These are phyloP conservation scores for Sesbania bispinosa DNA, from an alignment of 306 rosid genomes.

Conservation along the genomic window DNA sequence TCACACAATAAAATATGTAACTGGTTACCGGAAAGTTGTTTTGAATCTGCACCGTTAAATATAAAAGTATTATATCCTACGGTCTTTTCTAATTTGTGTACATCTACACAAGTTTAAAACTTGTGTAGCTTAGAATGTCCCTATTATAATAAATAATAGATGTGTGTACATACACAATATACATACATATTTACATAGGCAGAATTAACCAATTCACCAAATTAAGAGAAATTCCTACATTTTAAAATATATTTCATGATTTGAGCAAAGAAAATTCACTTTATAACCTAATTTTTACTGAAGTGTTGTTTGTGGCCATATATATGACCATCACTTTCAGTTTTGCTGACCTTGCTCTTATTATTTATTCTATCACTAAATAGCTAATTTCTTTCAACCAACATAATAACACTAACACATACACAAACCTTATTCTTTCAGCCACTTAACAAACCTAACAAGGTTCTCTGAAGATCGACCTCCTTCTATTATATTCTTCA, in stretches of 20 bases:
- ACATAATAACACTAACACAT: not conserved
- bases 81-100: no score
- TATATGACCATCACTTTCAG: not conserved
- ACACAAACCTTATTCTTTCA: conserved; percentile 23
- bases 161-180: no score
- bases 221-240: not conserved
- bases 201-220: not conserved
- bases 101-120: no score
- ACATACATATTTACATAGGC: no score
- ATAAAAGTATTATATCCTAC: no score
- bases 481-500: not conserved
- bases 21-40: no score
- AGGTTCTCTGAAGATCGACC: conserved; percentile 31
- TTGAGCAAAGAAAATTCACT: not conserved
- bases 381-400: conserved; percentile 28
- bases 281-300: not conserved
- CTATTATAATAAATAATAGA: no score
- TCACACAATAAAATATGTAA: no score
- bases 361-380: conserved; percentile 19
- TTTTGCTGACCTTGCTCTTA: conserved; percentile 2
- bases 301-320: no score
- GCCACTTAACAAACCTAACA: conserved; percentile 32
- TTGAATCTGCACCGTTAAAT: no score
- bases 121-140: no score
- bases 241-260: not conserved